Conservation (phyloP, 1,284 basidiomycete genomes). For the Athelia sp. region DNA sequence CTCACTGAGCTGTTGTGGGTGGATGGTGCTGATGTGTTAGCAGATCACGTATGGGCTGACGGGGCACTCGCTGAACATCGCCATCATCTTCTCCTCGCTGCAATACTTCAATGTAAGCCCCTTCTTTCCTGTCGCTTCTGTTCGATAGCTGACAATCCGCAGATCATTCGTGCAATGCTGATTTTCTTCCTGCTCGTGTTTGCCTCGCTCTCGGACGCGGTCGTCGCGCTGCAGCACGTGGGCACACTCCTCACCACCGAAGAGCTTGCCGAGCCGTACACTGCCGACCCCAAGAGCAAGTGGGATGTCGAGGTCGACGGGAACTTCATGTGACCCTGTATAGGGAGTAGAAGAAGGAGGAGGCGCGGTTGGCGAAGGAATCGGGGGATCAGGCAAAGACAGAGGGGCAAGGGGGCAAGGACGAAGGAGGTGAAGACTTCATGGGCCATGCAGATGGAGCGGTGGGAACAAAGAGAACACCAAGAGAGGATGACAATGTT, state of each 20-base stretch:
- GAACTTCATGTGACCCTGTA: slow-evolving; percentile 69
- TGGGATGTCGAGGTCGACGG: slow-evolving; percentile 50
- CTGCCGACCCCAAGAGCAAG: slow-evolving; percentile 29
- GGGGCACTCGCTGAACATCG: slow-evolving; percentile 47
- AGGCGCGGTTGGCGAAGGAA: no score
- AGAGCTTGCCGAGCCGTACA: slow-evolving; percentile 38
- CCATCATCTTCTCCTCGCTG: slow-evolving; percentile 56
- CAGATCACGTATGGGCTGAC: slow-evolving; percentile 50
- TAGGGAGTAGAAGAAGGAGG: no score
- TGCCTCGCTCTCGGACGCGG: slow-evolving; percentile 36
- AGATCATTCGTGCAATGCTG: slow-evolving; percentile 34
- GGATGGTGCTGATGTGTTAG: not conserved
- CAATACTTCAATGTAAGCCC: slow-evolving; percentile 53
- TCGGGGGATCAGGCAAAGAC: no score
- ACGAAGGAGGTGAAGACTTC: no score
- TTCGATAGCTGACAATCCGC: not conserved
- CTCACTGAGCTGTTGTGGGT: not conserved
- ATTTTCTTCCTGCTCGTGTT: slow-evolving; percentile 33
- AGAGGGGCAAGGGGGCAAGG: no score
- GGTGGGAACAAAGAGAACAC: no score
- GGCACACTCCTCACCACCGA: slow-evolving; percentile 45
- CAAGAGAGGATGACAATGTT: no score
- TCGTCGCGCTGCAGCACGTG: slow-evolving; percentile 46
- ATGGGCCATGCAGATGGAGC: no score
- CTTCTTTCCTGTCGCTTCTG: not conserved